Evolutionary conservation across 1,284 basidiomycete species (phyloP).

Genomic region (Ustilago crameri): DNA sequence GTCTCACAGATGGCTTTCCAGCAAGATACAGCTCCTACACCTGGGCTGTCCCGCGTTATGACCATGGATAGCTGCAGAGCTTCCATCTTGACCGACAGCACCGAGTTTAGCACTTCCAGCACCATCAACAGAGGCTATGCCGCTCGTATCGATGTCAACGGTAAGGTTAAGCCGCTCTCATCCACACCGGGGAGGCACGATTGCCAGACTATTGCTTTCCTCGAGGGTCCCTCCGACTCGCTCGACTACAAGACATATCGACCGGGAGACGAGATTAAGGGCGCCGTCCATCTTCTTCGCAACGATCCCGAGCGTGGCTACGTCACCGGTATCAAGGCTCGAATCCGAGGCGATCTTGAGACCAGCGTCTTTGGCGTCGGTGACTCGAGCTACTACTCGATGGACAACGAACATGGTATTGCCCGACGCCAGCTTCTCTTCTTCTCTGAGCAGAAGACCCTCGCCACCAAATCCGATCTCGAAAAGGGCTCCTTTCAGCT

Average conservation of each 20-base stretch:
- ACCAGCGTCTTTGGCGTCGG: constrained; percentile 49
- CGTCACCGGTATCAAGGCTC: constrained; percentile 49
- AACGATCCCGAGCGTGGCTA: constrained; percentile 45
- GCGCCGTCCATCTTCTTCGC: constrained; percentile 45
- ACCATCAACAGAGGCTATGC: constrained; percentile 50
- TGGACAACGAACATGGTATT: constrained; percentile 45
- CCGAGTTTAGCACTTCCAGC: constrained; percentile 52
- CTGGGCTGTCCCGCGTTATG: constrained; percentile 23
- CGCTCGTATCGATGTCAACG: constrained; percentile 49
- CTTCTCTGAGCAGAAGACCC: constrained; percentile 45
- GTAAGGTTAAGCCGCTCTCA: constrained; percentile 44
- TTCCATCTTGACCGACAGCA: constrained; percentile 42
- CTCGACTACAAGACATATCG: constrained; percentile 52
- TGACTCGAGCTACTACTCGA: constrained; percentile 52
- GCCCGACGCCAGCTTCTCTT: constrained; percentile 48
- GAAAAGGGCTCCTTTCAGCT: constrained; percentile 38
- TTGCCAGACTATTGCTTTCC: constrained; percentile 50
- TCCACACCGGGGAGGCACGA: constrained; percentile 28
- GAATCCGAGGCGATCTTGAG: constrained; percentile 48
- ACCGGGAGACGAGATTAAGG: constrained; percentile 50
- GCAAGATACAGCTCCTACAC: background rate
- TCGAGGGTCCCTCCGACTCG: constrained; percentile 44
- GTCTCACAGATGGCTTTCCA: constrained; percentile 6
- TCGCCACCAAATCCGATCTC: constrained; percentile 39
- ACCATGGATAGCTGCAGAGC: constrained; percentile 43